Evolutionary conservation across 208 protist species (phyloP).

Genomic region (Wallacemonas sp.): DNA sequence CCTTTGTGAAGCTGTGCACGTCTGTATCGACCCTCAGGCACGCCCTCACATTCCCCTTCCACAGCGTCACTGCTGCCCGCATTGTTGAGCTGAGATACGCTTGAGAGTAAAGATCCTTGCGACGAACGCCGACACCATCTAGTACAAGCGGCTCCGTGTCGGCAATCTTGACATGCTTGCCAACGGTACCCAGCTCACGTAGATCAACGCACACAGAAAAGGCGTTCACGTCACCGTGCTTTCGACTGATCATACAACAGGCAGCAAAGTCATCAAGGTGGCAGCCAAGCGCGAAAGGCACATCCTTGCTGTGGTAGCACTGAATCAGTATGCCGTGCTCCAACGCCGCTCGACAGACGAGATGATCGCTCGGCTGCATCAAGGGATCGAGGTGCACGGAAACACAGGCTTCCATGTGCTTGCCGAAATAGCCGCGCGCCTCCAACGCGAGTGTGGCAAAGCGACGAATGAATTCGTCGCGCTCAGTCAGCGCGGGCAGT

Average conservation of each 20-base stretch:
- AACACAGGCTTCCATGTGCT: slow-evolving; percentile 42
- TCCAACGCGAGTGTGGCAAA: slow-evolving; percentile 42
- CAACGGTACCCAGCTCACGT: slow-evolving; percentile 24
- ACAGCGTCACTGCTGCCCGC: slow-evolving; percentile 52
- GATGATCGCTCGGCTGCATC: slow-evolving; percentile 27
- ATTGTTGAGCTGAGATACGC: slow-evolving; percentile 33
- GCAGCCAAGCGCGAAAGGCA: slow-evolving; percentile 67
- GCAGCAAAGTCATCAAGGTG: slow-evolving; percentile 58
- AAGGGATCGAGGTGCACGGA: slow-evolving; percentile 48
- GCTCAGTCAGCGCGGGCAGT: slow-evolving; percentile 17
- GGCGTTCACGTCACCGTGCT: slow-evolving; percentile 31
- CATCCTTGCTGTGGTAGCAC: slow-evolving; percentile 22
- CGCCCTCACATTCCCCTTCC: slow-evolving; percentile 62
- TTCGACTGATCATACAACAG: slow-evolving; percentile 28
- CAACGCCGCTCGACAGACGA: slow-evolving; percentile 29
- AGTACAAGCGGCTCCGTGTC: slow-evolving; percentile 34
- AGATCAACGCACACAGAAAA: slow-evolving; percentile 63
- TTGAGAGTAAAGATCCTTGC: slow-evolving; percentile 47
- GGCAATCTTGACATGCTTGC: slow-evolving; percentile 45
- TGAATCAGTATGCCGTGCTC: slow-evolving; percentile 42
- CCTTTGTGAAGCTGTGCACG: slow-evolving; percentile 26
- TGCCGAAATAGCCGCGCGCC: slow-evolving; percentile 38
- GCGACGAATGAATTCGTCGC: slow-evolving; percentile 48
- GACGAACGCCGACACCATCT: slow-evolving; percentile 53
- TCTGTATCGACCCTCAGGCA: slow-evolving; percentile 52